phyloP scores from a whole-genome alignment of 2,329 filamentous ascomycete species.

The Calonectria crousiana region DNA sequence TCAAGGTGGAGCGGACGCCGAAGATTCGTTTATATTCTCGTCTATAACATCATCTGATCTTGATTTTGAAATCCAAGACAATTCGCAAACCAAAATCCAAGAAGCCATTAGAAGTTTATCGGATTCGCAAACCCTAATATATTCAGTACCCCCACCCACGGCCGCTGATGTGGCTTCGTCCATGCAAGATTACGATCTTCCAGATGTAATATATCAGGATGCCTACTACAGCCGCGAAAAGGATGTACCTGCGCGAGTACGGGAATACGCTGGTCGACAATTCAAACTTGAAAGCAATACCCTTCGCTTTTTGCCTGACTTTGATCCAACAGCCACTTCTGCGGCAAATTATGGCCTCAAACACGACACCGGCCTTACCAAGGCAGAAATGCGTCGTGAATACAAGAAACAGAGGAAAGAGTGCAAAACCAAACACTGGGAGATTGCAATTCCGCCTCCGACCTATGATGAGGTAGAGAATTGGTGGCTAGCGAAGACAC shows the following conservation, averaged over 20 bases:
- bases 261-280: conserved; percentile 90
- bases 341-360: conserved; percentile 68
- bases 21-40: conserved; percentile 25
- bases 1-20: conserved; percentile 7
- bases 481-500: conserved; percentile 70
- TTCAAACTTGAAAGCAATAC: conserved; percentile 83
- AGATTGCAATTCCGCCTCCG: conserved; percentile 79
- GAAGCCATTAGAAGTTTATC: conserved; percentile 29
- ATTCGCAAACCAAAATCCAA: conserved; percentile 26
- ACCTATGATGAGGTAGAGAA: conserved; percentile 74
- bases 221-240: conserved; percentile 86
- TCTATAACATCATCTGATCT: conserved; percentile 30
- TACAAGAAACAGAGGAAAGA: conserved; percentile 61
- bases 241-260: conserved; percentile 81
- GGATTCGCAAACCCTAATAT: conserved; percentile 35
- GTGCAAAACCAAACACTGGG: conserved; percentile 77
- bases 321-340: conserved; percentile 73
- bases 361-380: conserved; percentile 60
- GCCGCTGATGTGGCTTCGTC: conserved; percentile 33
- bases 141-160: conserved; percentile 45
- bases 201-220: conserved; percentile 83
- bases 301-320: conserved; percentile 83
- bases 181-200: conserved; percentile 53
- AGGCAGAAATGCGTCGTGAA: conserved; percentile 60
- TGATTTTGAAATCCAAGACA: conserved; percentile 16